These are phyloP conservation scores for Fraxinus paxiana DNA, from an alignment of 305 asterid genomes.

Conservation along the genomic window DNA sequence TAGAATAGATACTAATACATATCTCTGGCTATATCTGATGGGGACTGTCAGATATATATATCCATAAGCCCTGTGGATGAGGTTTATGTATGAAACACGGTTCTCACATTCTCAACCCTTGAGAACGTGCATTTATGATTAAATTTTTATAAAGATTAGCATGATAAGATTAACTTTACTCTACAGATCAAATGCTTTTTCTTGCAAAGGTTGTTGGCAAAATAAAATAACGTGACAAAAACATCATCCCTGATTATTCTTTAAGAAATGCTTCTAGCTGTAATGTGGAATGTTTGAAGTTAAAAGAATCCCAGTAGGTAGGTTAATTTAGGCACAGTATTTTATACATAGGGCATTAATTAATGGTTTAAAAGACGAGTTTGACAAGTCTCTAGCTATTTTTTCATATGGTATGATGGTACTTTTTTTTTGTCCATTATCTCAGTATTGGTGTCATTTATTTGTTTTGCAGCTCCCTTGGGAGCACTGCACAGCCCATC, in stretches of 20 bases:
- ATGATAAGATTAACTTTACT: not conserved
- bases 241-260: not conserved
- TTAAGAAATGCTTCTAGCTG: not conserved
- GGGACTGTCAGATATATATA: not conserved
- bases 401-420: not conserved
- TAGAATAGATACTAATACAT: not conserved
- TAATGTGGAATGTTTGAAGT: not conserved
- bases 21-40: not conserved
- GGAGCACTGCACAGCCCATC: slow-evolving; percentile 68
- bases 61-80: not conserved
- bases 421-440: not conserved
- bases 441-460: slow-evolving; percentile 20
- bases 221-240: not conserved
- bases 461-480: slow-evolving; percentile 47
- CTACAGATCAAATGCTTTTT: not conserved
- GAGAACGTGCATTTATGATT: not conserved
- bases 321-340: not conserved
- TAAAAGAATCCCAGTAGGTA: not conserved
- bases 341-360: not conserved
- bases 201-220: not conserved
- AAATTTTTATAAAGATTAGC: not conserved
- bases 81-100: not conserved
- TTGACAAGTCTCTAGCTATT: not conserved
- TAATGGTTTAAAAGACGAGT: not conserved
- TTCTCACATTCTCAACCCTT: not conserved